Conservation (phyloP, 768 basidiomycete species). For the Collybiopsis confluens region DNA sequence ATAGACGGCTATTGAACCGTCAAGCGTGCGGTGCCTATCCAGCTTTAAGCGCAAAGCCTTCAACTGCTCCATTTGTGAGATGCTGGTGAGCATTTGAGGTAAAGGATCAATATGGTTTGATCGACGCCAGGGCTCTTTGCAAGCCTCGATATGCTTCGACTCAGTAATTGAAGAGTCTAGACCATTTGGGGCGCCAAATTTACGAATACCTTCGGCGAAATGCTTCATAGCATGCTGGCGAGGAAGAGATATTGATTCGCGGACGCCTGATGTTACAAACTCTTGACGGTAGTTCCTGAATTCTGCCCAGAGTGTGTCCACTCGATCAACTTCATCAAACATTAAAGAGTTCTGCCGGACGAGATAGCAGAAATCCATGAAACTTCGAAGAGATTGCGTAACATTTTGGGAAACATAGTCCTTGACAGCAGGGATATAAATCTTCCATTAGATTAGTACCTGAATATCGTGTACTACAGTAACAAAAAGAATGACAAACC, state of each 20-base stretch:
- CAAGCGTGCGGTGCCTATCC: too few relatives aligned
- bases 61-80: constrained; percentile 1
- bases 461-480: too few relatives aligned
- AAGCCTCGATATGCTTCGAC: constrained; percentile 12
- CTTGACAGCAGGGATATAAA: constrained; percentile 19
- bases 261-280: constrained; percentile 9
- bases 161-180: constrained; percentile 17
- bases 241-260: constrained; percentile 11
- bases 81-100: constrained; percentile 9
- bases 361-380: constrained; percentile 23
- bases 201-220: constrained; percentile 9
- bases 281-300: constrained; percentile 13
- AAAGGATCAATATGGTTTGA: constrained; percentile 10
- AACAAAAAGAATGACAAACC: not conserved
- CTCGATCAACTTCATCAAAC: constrained; percentile 3
- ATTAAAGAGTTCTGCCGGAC: constrained; percentile 9
- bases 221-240: constrained; percentile 16
- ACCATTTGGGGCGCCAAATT: constrained; percentile 17
- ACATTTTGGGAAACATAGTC: constrained; percentile 17
- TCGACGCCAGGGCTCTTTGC: constrained; percentile 14
- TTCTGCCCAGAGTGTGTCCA: constrained; percentile 6
- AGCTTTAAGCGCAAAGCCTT: too few relatives aligned
- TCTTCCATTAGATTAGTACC: constrained; percentile 12
- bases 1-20: too few relatives aligned
- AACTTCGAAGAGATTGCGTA: constrained; percentile 13